Base-by-base conservation (phyloP, 2,329 filamentous ascomycete genomes). In the Beauveria scarabaeidicola region DNA sequence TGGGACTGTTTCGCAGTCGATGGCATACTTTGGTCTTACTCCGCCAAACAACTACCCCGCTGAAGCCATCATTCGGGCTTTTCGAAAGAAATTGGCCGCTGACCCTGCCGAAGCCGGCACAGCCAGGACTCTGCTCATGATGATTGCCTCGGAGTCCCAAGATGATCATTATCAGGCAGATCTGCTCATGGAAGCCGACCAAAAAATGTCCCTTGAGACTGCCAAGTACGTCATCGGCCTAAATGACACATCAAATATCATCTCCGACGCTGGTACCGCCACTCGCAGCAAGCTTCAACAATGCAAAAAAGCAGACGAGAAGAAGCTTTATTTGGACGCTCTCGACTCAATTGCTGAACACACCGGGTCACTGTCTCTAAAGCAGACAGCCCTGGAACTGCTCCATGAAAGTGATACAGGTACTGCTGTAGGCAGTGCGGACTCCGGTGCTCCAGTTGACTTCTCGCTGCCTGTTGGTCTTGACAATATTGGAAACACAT, bases 401-500 rank as follows among this genome's bases (percentile, higher is more conserved):
- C 66, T 67, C 48, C 64, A 65, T 53, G 57, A 64, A 21, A 57
- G 56, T 59, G 46, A 60, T 29, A 19, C 61, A 21, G 64, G 63
- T 10, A 57, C 61, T 2, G 48, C 48, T 4, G 52, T 61, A 36
- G n/a, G 62, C 1, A 60, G 64, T 11, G 53, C 23, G 21, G 47
- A 51, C 36, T 52, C 61, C 27, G 61, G 61, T 25, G 52, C 62
- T 48, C 59, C 66, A 3, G 68, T 69, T 15, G 68, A 77, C 59
- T 67, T 74, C 51, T 77, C 82, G 32, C 85, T 90, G 72, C 94
- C 94, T 0, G 89, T 96, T 23, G 94, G 94, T 0, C 80, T 97
- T 6, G 83, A 86, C 63, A 99, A 97, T 66, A 96, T 97, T 60
- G 92, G 94, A 61, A 99, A 99, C 68, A 99, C 95, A 0, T 99